Evolutionary conservation across 441 rosid species (phyloP), one percentile per base, ranked within the genome.

Genomic region (Populus hybrid): DNA sequence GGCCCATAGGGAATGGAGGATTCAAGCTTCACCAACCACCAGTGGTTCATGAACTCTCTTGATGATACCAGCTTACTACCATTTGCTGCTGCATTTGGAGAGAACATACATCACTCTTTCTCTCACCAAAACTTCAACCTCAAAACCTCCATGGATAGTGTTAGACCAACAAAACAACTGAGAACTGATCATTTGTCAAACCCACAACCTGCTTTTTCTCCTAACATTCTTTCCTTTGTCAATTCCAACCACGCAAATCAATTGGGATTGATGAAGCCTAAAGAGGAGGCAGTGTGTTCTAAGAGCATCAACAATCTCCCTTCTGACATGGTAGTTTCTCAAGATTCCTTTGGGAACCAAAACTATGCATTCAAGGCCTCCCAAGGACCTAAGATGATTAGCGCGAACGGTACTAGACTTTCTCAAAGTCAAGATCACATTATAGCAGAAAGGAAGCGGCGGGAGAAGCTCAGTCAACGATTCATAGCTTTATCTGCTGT

Each of bases 401-500:
- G 70, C 77, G 45, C 81, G 28, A 79, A 74, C 38, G 33, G 45
- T 64, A 64, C 64, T 64, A 85, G 80, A 61, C 80, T 77, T 68
- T 75, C 92, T 71, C 89, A 88, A 21, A 79, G 90, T 21, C 91
- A 89, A 71, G 97, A 90, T 83, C 98, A 94, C 82, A 89, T 90
- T 69, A 82, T 91, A 35, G 97, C 98, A 1, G 98, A 94, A 76
- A 88, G 98, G 82, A 93, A 91, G 79, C 84, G 97, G 11, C 84
- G 98, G 50, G 97, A 94, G 81, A 94, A 89, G 89, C 96, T 94
- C 80, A 93, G 90, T 74, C 90, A 93, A 80, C 79, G 90, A 65
- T 93, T 94, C 76, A 92, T 93, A 67, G 98, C 97, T 76, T 80
- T 94, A 50, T 94, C 97, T 67, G 89, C 98, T 61, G 82, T 93